A percentile compares a stretch with the other conserved stretches of the same genome.
Evolutionary conservation across 2,329 filamentous ascomycete genomes (phyloP).

Genomic region (Neofusicoccum kwambonambiense): DNA sequence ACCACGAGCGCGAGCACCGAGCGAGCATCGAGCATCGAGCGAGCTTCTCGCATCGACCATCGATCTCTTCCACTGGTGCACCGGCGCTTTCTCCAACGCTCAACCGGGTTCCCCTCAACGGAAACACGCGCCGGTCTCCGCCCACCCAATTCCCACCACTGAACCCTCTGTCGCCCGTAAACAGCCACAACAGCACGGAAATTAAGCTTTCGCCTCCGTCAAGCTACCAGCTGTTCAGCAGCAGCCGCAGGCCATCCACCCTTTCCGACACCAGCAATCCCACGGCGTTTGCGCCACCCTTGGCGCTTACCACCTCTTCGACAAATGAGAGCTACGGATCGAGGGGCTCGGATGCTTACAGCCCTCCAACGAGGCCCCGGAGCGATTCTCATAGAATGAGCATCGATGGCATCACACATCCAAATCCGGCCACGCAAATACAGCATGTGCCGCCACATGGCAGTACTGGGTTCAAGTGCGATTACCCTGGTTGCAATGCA

Average conservation of each 20-base stretch:
- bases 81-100: slow-evolving; percentile 36
- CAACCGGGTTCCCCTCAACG: slow-evolving; percentile 32
- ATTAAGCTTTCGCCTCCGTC: slow-evolving; percentile 27
- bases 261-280: slow-evolving; percentile 11
- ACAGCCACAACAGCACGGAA: slow-evolving; percentile 23
- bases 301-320: slow-evolving; percentile 25
- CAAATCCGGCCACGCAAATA: not conserved
- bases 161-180: slow-evolving; percentile 34
- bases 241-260: slow-evolving; percentile 2
- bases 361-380: not conserved
- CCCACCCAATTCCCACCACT: slow-evolving; percentile 30
- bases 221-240: not conserved
- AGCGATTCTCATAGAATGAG: slow-evolving; percentile 40
- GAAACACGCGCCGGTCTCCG: slow-evolving; percentile 31
- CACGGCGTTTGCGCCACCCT: slow-evolving; percentile 43
- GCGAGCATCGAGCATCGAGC: slow-evolving; percentile 26
- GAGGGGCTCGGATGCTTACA: slow-evolving; percentile 8
- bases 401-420: slow-evolving; percentile 54
- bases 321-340: slow-evolving; percentile 43
- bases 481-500: slow-evolving; percentile 64
- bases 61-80: slow-evolving; percentile 31
- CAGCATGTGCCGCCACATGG: slow-evolving; percentile 15
- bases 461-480: slow-evolving; percentile 49
- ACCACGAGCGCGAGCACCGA: slow-evolving; percentile 26
- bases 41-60: slow-evolving; percentile 31